Base-by-base conservation (phyloP, 139 green algal species). In the Spirogloea muscicola region DNA sequence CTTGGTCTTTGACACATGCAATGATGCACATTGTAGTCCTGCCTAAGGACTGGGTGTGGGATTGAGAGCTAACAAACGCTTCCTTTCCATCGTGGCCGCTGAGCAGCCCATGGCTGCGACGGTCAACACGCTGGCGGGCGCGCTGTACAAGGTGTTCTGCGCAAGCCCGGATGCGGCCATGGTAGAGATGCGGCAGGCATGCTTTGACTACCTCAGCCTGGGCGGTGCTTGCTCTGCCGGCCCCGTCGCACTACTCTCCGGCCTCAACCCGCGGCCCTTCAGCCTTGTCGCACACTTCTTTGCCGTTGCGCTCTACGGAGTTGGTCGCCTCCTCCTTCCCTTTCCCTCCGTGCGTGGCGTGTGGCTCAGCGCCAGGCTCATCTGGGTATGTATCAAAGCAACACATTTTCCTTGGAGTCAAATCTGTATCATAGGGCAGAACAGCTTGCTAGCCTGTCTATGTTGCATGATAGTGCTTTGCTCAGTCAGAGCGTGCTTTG, bases 91-190 rank as follows among this genome's bases (percentile, higher is more conserved):
- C 46, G 21, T 55, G 46, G 46, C 21, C 33, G 27, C 29, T 6
- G 37, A 60, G 27, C 69, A 87, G 84, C 94, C 94, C 5, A 60
- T 97, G 67, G 88, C 81, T 18, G 89, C 91, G n/a, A 98, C 94
- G 59, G 96, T 98, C 85, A 98, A 98, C 91, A 98, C 94, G 5
- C 87, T 98, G 25, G 94, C 94, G 13, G 96, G 96, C 64, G 94
- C 94, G 6, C 83, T 98, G 48, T 98, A 98, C 88, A 91, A 90
- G 75, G 91, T 97, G 7, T 97, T 97, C 69, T 93, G 88, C 76
- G 88, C 76, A 62, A 83, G 77, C n/a, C 78, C 72, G 0, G 68
- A 75, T 33, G 64, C 86, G 4, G 91, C 93, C 10, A 92, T 98
- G 49, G 90, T 96, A 73, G 93, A 95, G 79, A 98, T 98, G 94